phyloP scores from a whole-genome alignment of 2,329 filamentous ascomycete genomes.

The Colletotrichum camelliae region DNA sequence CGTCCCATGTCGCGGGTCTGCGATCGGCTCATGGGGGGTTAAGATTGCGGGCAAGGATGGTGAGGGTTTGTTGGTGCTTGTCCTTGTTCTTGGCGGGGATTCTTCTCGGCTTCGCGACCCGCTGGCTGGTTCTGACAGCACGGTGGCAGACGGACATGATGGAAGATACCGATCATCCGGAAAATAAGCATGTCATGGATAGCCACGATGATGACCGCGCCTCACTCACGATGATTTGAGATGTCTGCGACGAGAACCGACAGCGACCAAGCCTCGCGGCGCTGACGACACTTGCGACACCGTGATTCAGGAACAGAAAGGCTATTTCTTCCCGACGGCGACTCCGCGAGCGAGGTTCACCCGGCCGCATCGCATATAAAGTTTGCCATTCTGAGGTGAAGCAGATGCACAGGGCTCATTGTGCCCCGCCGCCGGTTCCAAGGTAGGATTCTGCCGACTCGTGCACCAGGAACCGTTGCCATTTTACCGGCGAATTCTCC shows the following conservation, averaged over 20 bases:
- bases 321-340: not conserved
- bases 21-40: not conserved
- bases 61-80: not conserved
- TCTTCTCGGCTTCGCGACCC: not conserved
- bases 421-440: not conserved
- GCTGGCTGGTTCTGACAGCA: not conserved
- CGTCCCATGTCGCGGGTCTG: not conserved
- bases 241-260: not conserved
- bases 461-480: not conserved
- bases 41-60: not conserved
- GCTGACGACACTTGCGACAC: not conserved
- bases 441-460: not conserved
- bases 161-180: not conserved
- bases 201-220: not conserved
- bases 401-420: not conserved
- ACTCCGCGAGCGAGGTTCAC: not conserved
- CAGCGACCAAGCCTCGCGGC: not conserved
- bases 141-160: not conserved
- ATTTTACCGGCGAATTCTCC: not conserved
- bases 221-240: not conserved
- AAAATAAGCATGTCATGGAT: not conserved
- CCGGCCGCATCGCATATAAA: not conserved
- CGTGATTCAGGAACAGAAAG: not conserved
- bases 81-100: not conserved
- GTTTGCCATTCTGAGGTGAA: constrained; percentile 7